phyloP scores from a whole-genome alignment of 2,329 filamentous ascomycete species.

The Fusarium tanahbumbuense region DNA sequence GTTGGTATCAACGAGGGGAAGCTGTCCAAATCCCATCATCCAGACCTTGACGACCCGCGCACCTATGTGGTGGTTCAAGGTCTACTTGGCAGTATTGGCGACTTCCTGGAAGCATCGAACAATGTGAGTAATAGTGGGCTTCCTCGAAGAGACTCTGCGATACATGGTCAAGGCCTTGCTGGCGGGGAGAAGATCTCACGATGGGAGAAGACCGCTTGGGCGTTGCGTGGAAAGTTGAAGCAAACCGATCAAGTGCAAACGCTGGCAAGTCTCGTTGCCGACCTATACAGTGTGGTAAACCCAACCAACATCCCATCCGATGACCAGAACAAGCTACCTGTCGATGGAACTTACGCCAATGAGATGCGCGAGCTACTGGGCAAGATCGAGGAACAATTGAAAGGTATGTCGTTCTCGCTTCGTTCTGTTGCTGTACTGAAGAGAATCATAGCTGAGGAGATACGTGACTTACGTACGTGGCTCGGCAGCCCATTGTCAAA shows the following conservation, averaged over 20 bases:
- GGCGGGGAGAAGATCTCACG: accelerated
- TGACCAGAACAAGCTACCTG: accelerated
- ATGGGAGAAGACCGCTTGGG: not conserved
- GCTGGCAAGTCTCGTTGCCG: not conserved
- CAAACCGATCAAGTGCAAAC: not conserved
- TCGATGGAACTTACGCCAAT: not conserved
- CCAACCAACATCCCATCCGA: accelerated
- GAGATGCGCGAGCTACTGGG: not conserved
- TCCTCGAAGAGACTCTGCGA: accelerated
- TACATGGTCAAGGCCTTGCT: no score
- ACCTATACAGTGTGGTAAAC: not conserved
- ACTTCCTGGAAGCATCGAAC: no score
- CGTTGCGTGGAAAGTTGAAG: not conserved
- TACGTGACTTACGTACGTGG: accelerated
- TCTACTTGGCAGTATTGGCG: not conserved
- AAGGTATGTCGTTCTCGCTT: accelerated
- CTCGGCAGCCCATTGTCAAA: accelerated
- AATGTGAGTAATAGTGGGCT: no score
- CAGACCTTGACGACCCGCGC: not conserved
- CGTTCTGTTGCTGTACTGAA: accelerated
- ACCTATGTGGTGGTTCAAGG: accelerated
- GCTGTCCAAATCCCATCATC: not conserved
- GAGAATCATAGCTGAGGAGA: accelerated
- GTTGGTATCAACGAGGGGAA: not conserved
- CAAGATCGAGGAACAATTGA: not conserved